These are phyloP conservation scores for Aspergillus sclerotiicarbonarius DNA, from an alignment of 495 filamentous ascomycete genomes.

Conservation along the genomic window DNA sequence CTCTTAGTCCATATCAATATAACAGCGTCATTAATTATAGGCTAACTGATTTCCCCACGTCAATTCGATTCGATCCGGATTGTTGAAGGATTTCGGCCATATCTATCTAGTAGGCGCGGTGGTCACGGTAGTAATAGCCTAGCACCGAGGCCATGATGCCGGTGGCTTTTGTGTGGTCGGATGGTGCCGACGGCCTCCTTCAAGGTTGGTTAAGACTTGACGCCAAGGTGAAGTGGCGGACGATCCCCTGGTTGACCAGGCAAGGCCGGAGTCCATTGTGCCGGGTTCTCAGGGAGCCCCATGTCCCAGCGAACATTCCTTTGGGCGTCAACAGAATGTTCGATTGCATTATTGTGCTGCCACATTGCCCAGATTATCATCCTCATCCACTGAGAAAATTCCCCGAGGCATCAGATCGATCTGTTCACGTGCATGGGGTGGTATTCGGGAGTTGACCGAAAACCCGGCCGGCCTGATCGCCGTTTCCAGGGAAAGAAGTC, in stretches of 20 bases:
- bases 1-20: neutral
- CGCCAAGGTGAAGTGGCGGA: conserved; percentile 4
- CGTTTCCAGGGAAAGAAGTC: neutral
- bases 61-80: no score
- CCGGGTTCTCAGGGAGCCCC: neutral
- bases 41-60: no score
- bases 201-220: neutral
- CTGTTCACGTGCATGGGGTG: neutral
- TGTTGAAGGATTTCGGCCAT: neutral
- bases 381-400: neutral
- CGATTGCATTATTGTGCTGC: conserved; percentile 8
- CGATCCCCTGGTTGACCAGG: neutral
- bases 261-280: neutral
- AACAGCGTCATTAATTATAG: no score
- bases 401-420: neutral
- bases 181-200: conserved; percentile 3
- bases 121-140: neutral
- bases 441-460: neutral
- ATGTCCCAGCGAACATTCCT: neutral
- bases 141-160: neutral
- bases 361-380: neutral
- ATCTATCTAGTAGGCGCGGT: neutral
- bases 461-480: neutral
- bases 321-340: conserved; percentile 19
- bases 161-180: neutral